Evolutionary conservation across 140 eudicot genomes (phyloP).

Genomic region (Bidens hawaiensis): DNA sequence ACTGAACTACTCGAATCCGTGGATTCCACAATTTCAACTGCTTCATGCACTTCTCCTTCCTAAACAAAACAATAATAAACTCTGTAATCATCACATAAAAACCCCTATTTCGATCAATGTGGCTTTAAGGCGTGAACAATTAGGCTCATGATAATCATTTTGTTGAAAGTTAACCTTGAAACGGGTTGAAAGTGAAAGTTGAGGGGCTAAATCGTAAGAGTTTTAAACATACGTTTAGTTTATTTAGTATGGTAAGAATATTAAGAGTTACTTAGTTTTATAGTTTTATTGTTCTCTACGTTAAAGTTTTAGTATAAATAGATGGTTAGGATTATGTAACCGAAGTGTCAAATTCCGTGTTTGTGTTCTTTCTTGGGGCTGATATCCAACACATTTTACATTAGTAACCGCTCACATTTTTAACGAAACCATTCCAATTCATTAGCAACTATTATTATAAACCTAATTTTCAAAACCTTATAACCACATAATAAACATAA

Average conservation of each 20-base stretch:
- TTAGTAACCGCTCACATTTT: neutral
- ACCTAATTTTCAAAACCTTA: neutral
- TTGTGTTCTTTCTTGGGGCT: too few relatives aligned
- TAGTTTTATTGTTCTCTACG: too few relatives aligned
- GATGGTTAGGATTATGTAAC: too few relatives aligned
- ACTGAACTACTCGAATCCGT: slow-evolving; percentile 26
- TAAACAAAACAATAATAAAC: slow-evolving; percentile 19
- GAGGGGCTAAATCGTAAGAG: too few relatives aligned
- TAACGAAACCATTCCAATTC: neutral
- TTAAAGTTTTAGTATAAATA: too few relatives aligned
- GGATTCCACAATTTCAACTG: slow-evolving; percentile 36
- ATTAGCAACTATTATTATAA: neutral
- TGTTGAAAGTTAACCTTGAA: neutral
- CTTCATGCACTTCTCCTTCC: slow-evolving; percentile 49
- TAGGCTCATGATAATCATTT: neutral
- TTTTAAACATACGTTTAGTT: too few relatives aligned
- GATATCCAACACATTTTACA: too few relatives aligned
- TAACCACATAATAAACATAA: slow-evolving; percentile 24
- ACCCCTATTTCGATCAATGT: slow-evolving; percentile 13
- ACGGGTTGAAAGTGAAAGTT: neutral
- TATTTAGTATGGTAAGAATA: too few relatives aligned
- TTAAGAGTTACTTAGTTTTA: neutral
- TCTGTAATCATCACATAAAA: neutral
- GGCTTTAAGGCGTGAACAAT: slow-evolving; percentile 2
- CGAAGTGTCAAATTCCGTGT: too few relatives aligned